Base-by-base conservation (phyloP, 257 asterid species). In the Parsonsia alboflavescens region DNA sequence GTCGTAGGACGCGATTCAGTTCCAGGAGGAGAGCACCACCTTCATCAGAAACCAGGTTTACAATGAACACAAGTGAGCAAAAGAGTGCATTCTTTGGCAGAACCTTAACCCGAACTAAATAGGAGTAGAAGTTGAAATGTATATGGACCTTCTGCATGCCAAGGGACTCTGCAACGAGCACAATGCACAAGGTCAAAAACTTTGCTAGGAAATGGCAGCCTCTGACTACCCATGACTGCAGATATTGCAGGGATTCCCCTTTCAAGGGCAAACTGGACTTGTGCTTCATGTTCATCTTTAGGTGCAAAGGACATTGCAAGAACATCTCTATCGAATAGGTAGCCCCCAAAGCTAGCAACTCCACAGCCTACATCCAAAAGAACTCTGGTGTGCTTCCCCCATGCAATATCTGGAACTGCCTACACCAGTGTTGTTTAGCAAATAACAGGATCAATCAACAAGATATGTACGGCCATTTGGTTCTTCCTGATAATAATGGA, bases 101-200 rank as follows among this genome's bases (percentile, higher is more conserved):
- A 50, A 30, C 33, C 10, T 30, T 44, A 30, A 33, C 28, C 71
- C 30, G 36, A 63, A 56, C 57, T 61, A 42, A 71, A 58, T 52
- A 52, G 36, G 64, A 44, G 9, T 5, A 57, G 21, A 78, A 21
- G 1, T 59, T 50, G 71, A 68, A 46, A 41, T 62, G 6, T 36
- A 59, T 71, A 74, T 52, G 65, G 62, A 92, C 98, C 98, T 81
- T 89, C 92, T 26, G 75, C 89, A 45, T 93, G 97, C 97, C 98
- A 91, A 59, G 95, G 96, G 80, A 93, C 97, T 88, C 97, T 85
- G 85, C 97, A 90, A 36, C 97, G 97, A n/a, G 97, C 97, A 62
- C 98, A 93, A 77, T 93, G 98, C 81, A 93, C 91, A 16, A 88
- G 72, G 45, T 90, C 98, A 49, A 93, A 90, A 68, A 93, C 97